phyloP scores from a whole-genome alignment of 352 stramenopile genomes.

The Pythium vanterpoolii region DNA sequence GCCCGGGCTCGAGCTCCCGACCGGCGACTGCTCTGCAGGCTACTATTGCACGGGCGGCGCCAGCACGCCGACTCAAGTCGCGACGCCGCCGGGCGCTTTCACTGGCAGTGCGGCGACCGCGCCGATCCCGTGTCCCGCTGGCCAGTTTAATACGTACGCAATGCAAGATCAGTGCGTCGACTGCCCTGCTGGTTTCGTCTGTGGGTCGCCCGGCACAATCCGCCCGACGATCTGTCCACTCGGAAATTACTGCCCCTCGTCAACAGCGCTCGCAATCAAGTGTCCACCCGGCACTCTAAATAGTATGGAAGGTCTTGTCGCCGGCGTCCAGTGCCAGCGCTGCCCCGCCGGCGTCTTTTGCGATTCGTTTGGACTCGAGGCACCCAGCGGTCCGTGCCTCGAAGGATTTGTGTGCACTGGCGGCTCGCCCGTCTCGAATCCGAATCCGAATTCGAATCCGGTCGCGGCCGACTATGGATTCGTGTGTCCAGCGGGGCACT shows the following conservation, averaged over 20 bases:
- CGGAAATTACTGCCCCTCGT: conserved; percentile 68
- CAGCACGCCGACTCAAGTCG: conserved; percentile 46
- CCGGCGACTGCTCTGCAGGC: conserved; percentile 66
- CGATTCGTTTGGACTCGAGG: conserved; percentile 69
- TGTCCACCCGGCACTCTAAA: conserved; percentile 65
- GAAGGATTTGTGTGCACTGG: conserved; percentile 60
- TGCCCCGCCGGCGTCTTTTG: conserved; percentile 88
- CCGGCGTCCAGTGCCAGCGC: conserved; percentile 64
- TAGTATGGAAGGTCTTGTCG: conserved; percentile 54
- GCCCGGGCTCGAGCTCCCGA: conserved; percentile 58
- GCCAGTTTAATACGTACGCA: conserved; percentile 59
- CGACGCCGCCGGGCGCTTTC: conserved; percentile 51
- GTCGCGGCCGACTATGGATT: conserved; percentile 42
- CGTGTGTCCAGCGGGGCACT: conserved; percentile 64
- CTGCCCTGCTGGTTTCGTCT: conserved; percentile 75
- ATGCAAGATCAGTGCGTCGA: conserved; percentile 51
- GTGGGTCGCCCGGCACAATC: conserved; percentile 47
- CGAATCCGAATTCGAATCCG: too few species aligned
- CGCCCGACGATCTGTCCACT: conserved; percentile 45
- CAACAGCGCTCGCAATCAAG: conserved; percentile 47
- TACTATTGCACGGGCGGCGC: conserved; percentile 77
- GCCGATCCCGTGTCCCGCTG: conserved; percentile 48
- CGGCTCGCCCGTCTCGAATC: conserved; percentile 59
- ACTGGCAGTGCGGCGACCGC: conserved; percentile 40
- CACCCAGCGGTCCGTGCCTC: conserved; percentile 52